Base-by-base conservation (phyloP, 2,329 filamentous ascomycete species). In the Colletotrichum sp. region DNA sequence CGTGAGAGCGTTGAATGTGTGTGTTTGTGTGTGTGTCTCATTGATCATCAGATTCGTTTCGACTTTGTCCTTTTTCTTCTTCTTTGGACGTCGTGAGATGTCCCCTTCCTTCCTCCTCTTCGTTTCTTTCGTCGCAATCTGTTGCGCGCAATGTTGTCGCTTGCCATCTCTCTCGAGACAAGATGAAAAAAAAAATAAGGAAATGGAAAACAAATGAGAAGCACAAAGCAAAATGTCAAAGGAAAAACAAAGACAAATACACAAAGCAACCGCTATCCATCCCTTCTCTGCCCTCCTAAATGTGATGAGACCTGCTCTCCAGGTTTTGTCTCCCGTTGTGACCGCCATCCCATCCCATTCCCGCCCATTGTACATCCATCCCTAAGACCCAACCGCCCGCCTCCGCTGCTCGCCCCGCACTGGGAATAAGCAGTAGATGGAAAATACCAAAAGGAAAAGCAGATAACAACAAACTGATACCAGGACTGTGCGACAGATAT, bases 371-470 rank as follows among this genome's bases (percentile, higher is more conserved):
- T 75, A 77, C 63, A 72, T 49, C 72, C 68, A 52, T 36, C 30
- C 59, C 71, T 44, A 52, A 52, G 21, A 52, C 44, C 75, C 44
- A 16, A 55, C 44, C 65, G 18, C 39, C 64, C 64, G 44, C 26
- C 63, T 44, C 24, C 68, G 52, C 75, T 24, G 34, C 30, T 59
- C 64, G 28, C 63, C 59, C 57, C 32, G 55, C 34, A 68, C 52
- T 44, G 60, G 44, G 63, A 80, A 80, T 76, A 72, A 72, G 70
- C 65, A 77, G 68, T 71, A 77, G 71, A 78, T 79, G 44, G 44
- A 52, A 21, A 49, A 49, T n/a, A 49, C 79, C 73, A 80, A 77
- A 57, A 72, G 44, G 72, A 72, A 71, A 76, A 70, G 71, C 74
- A 62, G 67, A 76, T 26, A 59, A 59, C 55, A 59, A 76, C 72